Percentiles rank a stretch among this genome's conserved stretches.
Conservation (phyloP, 2,329 filamentous ascomycete genomes). For the Emmonsia crescens region DNA sequence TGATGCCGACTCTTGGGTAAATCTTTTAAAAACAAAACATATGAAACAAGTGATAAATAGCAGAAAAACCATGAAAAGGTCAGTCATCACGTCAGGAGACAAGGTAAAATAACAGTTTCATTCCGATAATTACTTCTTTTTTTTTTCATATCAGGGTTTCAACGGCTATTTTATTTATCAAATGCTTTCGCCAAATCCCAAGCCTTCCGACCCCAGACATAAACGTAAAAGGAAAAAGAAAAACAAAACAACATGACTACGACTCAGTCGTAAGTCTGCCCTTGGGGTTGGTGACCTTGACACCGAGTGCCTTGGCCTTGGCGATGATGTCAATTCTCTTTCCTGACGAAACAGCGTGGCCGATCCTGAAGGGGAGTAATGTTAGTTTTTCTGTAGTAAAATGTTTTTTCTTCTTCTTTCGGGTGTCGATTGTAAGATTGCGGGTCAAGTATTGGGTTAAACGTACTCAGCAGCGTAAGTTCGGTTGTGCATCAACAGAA, state of each 20-base stretch:
- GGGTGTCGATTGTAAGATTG: background rate
- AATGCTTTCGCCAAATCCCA: conserved; percentile 3
- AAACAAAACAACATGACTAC: conserved; percentile 7
- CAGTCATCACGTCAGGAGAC: background rate
- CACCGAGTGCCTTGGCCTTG: conserved; percentile 93
- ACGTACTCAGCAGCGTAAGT: conserved; percentile 97
- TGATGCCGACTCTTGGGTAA: background rate
- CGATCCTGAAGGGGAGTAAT: conserved; percentile 55
- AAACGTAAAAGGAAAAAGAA: conserved; percentile 2
- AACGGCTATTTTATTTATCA: conserved; percentile 3
- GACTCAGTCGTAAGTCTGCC: conserved; percentile 94
- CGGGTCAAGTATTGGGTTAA: background rate
- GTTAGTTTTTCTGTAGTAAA: conserved; percentile 26
- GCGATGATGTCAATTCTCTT: conserved; percentile 98
- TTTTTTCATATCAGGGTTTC: background rate
- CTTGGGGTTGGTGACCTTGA: conserved; percentile 99
- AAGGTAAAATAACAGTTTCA: conserved; percentile 2
- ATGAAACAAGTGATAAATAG: background rate
- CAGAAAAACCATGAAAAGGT: background rate
- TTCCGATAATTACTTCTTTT: background rate
- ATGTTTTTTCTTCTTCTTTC: background rate
- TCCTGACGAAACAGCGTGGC: conserved; percentile 92
- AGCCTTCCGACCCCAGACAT: background rate
- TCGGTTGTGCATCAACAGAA: conserved; percentile 99
- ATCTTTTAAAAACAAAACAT: background rate